Evolutionary conservation across 352 stramenopile genomes (phyloP), one percentile per base, ranked within the genome.

Genomic region (Pythium brachiatum): DNA sequence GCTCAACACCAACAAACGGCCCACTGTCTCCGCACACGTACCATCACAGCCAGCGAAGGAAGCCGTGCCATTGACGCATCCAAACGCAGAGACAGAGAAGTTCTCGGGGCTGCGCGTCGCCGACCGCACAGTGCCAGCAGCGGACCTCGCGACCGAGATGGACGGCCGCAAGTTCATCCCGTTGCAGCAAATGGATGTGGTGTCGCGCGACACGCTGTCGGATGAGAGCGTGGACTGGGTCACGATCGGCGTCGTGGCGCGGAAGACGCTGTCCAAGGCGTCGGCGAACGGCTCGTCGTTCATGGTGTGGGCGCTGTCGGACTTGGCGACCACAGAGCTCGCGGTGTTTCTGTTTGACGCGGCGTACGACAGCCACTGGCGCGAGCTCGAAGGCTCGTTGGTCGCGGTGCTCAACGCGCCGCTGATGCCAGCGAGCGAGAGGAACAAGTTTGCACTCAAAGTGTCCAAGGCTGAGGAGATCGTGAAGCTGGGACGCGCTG

Each of bases 381-480:
- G 74, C 21, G 70, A 81, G 41, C 25, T 76, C 18, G 76, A 88
- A 26, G 86, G 86, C 15, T 75, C 75, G 2, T 57, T 94, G 27
- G 70, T 94, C 36, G 86, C 83, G 0, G 63, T 94, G 16, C 62
- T 94, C 15, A 92, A 94, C 57, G 83, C 86, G 16, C 56, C 75
- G 47, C 38, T 92, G 23, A 52, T 92, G 29, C 78, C 86, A 8
- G 75, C 81, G 21, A 84, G 73, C 2, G 83, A 92, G 59, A 83
- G 84, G 60, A 89, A 86, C 53, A 79, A 81, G 34, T 94, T 94
- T 66, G 81, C 86, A 27, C 87, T 94, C 60, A 92, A 90, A 57
- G 74, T 81, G 9, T 71, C 75, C n/a, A 73, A 80, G 26, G 41
- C 70, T 7, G 62, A 78, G 16, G 77, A 93, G 43, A 50, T 94